phyloP scores from a whole-genome alignment of 2,329 filamentous ascomycete genomes.

The Colletotrichum tamarilloi region DNA sequence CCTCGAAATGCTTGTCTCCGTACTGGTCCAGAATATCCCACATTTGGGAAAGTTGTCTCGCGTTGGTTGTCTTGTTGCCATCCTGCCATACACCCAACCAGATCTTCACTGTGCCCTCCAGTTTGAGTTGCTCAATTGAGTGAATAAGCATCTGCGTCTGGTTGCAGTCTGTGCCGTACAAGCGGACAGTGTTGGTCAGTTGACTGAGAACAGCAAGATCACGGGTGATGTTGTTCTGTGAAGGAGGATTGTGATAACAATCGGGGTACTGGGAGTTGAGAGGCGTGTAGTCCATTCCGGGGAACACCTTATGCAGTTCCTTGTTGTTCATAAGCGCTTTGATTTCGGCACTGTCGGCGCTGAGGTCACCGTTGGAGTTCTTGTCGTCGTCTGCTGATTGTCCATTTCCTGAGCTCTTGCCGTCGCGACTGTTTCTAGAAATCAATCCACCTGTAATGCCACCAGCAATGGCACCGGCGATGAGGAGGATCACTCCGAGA shows the following conservation, averaged over 20 bases:
- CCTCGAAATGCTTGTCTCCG: slow-evolving; percentile 76
- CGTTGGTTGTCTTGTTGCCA: slow-evolving; percentile 83
- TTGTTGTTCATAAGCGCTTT: slow-evolving; percentile 83
- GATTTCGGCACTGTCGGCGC: slow-evolving; percentile 82
- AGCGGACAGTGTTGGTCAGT: slow-evolving; percentile 85
- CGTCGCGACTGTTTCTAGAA: slow-evolving; percentile 59
- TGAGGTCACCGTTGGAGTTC: slow-evolving; percentile 74
- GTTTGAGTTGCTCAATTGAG: slow-evolving; percentile 78
- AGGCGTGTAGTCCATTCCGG: slow-evolving; percentile 95
- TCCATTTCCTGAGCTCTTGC: slow-evolving; percentile 46
- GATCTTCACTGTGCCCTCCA: slow-evolving; percentile 81
- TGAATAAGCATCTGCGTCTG: slow-evolving; percentile 95
- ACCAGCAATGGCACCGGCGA: slow-evolving; percentile 76
- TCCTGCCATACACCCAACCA: slow-evolving; percentile 98
- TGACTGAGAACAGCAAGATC: slow-evolving; percentile 92
- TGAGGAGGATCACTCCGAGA: slow-evolving; percentile 69
- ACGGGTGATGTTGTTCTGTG: slow-evolving; percentile 93
- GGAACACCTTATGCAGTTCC: slow-evolving; percentile 91
- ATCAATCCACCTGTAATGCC: slow-evolving; percentile 81
- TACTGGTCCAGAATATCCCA: slow-evolving; percentile 83
- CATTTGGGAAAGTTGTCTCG: slow-evolving; percentile 84
- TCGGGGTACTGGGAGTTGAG: slow-evolving; percentile 91
- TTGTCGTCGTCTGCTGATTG: slow-evolving; percentile 70
- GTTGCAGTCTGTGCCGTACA: slow-evolving; percentile 98
- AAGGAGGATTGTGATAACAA: slow-evolving; percentile 80